These are phyloP conservation scores for Termitomyces sp. DNA, from an alignment of 768 basidiomycete genomes.

Conservation along the genomic window DNA sequence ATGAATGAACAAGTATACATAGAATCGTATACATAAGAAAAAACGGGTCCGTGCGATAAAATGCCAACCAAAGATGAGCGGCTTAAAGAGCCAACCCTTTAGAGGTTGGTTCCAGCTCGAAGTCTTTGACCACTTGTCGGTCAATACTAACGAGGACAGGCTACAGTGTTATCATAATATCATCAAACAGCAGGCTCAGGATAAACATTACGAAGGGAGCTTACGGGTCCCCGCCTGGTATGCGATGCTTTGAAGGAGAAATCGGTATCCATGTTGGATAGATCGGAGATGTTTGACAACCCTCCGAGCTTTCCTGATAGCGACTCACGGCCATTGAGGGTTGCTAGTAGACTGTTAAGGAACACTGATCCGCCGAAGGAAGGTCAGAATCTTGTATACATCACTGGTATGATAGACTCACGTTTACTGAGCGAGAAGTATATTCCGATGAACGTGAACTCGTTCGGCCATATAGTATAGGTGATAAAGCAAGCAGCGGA, in stretches of 20 bases:
- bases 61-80: background rate
- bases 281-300: conserved; percentile 11
- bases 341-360: conserved; percentile 28
- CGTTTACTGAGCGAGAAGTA: conserved; percentile 2
- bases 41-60: background rate
- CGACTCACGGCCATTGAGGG: conserved; percentile 20
- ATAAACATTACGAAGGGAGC: background rate
- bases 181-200: background rate
- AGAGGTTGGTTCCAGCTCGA: background rate
- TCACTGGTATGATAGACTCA: conserved; percentile 17
- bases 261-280: conserved; percentile 1
- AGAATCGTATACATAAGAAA: background rate
- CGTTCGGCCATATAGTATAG: conserved; percentile 5
- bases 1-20: background rate
- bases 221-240: conserved; percentile 1
- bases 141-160: conserved; percentile 14
- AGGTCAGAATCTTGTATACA: background rate
- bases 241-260: background rate
- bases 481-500: background rate
- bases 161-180: background rate
- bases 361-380: conserved; percentile 15
- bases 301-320: conserved; percentile 17
- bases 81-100: conserved; percentile 2
- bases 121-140: conserved; percentile 7
- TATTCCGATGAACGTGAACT: conserved; percentile 2